These are phyloP conservation scores for Solanum paucissectum DNA, from an alignment of 257 asterid species.

Conservation along the genomic window DNA sequence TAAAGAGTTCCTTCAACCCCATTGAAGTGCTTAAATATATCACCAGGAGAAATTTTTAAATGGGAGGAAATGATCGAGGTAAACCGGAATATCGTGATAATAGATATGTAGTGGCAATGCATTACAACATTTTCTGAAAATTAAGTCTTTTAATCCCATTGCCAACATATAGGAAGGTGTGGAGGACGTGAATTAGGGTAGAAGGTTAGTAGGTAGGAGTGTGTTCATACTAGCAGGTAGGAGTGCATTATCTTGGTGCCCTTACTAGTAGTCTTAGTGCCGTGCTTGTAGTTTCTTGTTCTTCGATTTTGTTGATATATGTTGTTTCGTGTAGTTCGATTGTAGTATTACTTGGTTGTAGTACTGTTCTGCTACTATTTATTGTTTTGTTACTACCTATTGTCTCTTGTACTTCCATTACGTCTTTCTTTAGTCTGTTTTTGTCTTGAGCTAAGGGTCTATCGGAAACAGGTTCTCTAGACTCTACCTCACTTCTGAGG, in stretches of 20 bases:
- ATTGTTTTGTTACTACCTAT: background rate
- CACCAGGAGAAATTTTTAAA: background rate
- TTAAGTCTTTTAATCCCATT: background rate
- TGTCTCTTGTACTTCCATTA: background rate
- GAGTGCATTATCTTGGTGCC: background rate
- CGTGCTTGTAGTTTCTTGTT: background rate
- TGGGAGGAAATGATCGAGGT: background rate
- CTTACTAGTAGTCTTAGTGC: background rate
- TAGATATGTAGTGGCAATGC: background rate
- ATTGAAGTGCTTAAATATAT: background rate
- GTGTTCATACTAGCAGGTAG: background rate
- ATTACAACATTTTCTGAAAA: background rate
- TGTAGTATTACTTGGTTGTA: background rate
- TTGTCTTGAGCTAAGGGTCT: background rate
- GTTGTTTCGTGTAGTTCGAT: background rate
- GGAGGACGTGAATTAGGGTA: background rate
- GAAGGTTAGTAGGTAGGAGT: background rate
- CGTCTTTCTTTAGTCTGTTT: background rate
- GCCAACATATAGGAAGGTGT: background rate
- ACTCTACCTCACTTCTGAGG: background rate
- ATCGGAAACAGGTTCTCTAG: background rate
- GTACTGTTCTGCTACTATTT: background rate
- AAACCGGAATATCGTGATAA: background rate
- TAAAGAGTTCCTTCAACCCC: background rate
- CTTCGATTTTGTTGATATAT: background rate